These are phyloP conservation scores for Neoscytalidium dimidiatum DNA, from an alignment of 2,329 filamentous ascomycete genomes.

Conservation along the genomic window DNA sequence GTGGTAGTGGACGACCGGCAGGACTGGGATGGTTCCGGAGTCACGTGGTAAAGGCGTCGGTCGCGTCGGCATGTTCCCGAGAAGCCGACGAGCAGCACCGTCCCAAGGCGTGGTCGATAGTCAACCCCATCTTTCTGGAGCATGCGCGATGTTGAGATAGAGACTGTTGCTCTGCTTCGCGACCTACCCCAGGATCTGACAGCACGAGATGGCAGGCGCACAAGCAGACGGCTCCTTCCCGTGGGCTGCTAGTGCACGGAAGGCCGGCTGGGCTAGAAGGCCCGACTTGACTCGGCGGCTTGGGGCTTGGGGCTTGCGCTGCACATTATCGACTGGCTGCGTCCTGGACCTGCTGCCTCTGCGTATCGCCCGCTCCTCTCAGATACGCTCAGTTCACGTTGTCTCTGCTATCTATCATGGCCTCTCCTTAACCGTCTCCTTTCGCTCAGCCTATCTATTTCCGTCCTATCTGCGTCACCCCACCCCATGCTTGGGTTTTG, in stretches of 20 bases:
- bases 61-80: conserved; percentile 4
- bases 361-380: conserved; percentile 1
- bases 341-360: neutral
- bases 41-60: conserved; percentile 1
- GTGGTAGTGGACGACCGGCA: neutral
- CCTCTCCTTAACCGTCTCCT: neutral
- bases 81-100: neutral
- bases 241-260: neutral
- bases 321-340: neutral
- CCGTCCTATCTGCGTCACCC: neutral
- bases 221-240: neutral
- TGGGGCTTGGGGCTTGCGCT: neutral
- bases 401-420: conserved; percentile 1
- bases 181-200: neutral
- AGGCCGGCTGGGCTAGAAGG: neutral
- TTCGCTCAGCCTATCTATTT: neutral
- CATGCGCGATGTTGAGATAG: neutral
- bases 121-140: neutral
- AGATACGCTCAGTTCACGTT: conserved; percentile 11
- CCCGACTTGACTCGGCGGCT: neutral
- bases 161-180: neutral
- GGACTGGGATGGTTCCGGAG: neutral
- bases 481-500: neutral
- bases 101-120: neutral
- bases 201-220: neutral